phyloP scores from a whole-genome alignment of 805 yeast genomes.

The Myxozyma nipponensis region DNA sequence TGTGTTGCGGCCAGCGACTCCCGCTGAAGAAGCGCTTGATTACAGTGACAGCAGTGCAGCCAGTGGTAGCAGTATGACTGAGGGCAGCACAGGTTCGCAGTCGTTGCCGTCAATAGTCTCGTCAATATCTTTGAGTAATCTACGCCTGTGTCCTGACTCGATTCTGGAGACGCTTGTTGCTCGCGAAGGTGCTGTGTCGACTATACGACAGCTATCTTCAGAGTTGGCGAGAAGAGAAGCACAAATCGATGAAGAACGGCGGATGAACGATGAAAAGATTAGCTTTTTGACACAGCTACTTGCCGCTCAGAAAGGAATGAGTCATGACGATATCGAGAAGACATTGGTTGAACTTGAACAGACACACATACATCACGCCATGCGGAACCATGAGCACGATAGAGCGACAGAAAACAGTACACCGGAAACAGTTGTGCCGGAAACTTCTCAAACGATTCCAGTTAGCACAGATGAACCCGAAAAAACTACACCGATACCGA shows the following conservation, averaged over 20 bases:
- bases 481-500: background rate
- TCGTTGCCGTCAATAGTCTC: background rate
- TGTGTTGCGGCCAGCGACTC: conserved; percentile 3
- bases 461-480: background rate
- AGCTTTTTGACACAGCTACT: conserved; percentile 33
- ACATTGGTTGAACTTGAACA: conserved; percentile 5
- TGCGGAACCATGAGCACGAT: background rate
- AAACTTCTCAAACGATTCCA: background rate
- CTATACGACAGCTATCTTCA: conserved; percentile 47
- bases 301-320: conserved; percentile 32
- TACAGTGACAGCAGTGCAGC: background rate
- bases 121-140: conserved; percentile 20
- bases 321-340: conserved; percentile 30
- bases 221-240: conserved; percentile 49
- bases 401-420: background rate
- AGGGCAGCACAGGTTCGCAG: background rate
- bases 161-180: conserved; percentile 36
- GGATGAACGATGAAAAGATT: conserved; percentile 32
- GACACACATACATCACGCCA: no score
- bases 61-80: background rate
- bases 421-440: background rate
- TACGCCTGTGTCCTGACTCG: conserved; percentile 38
- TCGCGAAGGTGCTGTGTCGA: conserved; percentile 37
- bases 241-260: conserved; percentile 40
- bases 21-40: background rate